Evolutionary conservation across 129 eudicot genomes (phyloP).

Genomic region (Chrysanthemum makinoi): DNA sequence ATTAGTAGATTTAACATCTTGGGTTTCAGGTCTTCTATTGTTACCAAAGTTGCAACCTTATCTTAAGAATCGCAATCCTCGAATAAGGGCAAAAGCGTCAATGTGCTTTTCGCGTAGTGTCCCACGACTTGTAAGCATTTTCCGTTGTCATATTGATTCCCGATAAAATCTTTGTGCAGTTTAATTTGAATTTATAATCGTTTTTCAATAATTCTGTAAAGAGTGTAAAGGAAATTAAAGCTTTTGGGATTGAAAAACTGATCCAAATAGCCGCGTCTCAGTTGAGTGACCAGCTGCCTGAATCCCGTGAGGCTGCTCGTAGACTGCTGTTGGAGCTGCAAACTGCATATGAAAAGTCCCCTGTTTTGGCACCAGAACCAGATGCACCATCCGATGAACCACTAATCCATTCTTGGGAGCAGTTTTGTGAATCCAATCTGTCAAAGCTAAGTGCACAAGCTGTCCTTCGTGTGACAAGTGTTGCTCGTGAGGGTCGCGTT

Average conservation of each 20-base stretch:
- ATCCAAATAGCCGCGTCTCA: conserved; percentile 69
- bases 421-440: conserved; percentile 69
- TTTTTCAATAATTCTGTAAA: conserved; percentile 1
- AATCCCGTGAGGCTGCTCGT: conserved; percentile 88
- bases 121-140: conserved; percentile 55
- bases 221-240: conserved; percentile 67
- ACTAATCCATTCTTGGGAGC: conserved; percentile 54
- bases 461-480: conserved; percentile 70
- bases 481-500: conserved; percentile 46
- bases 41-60: conserved; percentile 72
- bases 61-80: conserved; percentile 73
- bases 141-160: background rate
- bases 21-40: conserved; percentile 57
- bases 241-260: conserved; percentile 68
- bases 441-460: conserved; percentile 78
- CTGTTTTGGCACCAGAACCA: conserved; percentile 30
- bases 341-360: conserved; percentile 48
- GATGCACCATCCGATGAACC: conserved; percentile 39
- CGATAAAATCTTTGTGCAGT: background rate
- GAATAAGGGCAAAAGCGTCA: conserved; percentile 92
- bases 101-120: conserved; percentile 66
- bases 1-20: conserved; percentile 50
- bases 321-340: conserved; percentile 61
- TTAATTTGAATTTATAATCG: background rate
- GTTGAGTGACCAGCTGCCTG: conserved; percentile 86